These are phyloP conservation scores for Coemansia guatemalensis DNA, from an alignment of 192 early-diverging fungal species.

Conservation along the genomic window DNA sequence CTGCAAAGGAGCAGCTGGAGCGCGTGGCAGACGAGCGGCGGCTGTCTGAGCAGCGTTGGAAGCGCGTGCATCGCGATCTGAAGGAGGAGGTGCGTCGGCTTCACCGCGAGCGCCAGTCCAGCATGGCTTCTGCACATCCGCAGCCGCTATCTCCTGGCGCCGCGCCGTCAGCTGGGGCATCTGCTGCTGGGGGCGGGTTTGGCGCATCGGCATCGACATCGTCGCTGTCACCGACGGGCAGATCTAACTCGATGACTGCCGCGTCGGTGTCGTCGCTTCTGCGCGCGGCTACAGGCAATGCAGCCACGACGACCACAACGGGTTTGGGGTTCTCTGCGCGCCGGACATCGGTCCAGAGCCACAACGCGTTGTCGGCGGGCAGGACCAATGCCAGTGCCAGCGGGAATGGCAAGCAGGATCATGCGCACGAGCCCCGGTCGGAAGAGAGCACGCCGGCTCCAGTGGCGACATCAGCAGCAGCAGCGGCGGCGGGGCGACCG, in stretches of 20 bases:
- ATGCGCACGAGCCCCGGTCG: too few species aligned
- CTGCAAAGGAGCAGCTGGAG: conserved; percentile 22
- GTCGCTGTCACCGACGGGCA: conserved; percentile 12
- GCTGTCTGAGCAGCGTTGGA: conserved; percentile 52
- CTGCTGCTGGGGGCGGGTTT: not conserved
- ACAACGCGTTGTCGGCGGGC: too few species aligned
- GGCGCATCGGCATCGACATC: not conserved
- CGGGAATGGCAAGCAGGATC: too few species aligned
- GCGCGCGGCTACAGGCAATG: conserved; percentile 46
- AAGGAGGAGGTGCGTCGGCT: conserved; percentile 53
- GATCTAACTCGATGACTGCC: conserved; percentile 50
- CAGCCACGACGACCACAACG: conserved; percentile 4
- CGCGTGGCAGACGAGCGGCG: conserved; percentile 42
- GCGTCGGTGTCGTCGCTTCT: conserved; percentile 50
- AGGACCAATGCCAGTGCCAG: too few species aligned
- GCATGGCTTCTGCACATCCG: not conserved
- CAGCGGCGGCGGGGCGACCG: not conserved
- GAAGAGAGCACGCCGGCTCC: not conserved
- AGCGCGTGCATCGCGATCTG: conserved; percentile 48
- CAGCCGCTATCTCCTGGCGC: conserved; percentile 2
- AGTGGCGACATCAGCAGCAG: too few species aligned
- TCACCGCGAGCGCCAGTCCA: conserved; percentile 32
- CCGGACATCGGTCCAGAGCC: conserved; percentile 5
- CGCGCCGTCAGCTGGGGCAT: conserved; percentile 1
- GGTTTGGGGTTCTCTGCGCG: not conserved